A percentile compares a stretch with the other conserved stretches of the same genome.
Conservation (phyloP, 495 filamentous ascomycete species). For the Aspergillus bridgeri region DNA sequence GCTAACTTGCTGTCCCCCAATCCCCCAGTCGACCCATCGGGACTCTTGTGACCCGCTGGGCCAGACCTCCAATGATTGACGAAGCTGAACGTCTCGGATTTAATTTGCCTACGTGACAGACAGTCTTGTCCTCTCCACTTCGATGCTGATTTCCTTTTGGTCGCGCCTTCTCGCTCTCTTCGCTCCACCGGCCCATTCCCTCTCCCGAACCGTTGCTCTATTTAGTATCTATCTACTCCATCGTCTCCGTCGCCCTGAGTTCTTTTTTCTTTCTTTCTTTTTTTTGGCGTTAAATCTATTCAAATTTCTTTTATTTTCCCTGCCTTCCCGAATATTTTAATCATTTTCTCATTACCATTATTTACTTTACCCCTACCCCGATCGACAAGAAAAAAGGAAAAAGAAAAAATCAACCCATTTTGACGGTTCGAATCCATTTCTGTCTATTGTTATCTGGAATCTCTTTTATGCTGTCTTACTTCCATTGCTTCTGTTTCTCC, state of each 20-base stretch:
- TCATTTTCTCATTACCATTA: no score
- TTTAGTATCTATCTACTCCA: constrained; percentile 6
- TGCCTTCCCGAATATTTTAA: no score
- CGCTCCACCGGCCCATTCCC: constrained; percentile 7
- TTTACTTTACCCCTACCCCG: no score
- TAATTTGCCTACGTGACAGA: constrained; percentile 18
- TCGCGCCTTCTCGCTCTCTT: constrained; percentile 3
- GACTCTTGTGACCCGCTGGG: constrained; percentile 14
- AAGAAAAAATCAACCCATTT: neutral
- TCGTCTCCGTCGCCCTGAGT: neutral
- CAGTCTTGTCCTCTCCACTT: constrained; percentile 17
- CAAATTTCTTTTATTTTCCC: neutral
- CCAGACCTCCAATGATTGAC: constrained; percentile 12
- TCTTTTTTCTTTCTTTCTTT: constrained; percentile 2
- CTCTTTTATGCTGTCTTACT: neutral
- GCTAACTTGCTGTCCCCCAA: no score
- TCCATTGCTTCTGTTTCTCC: neutral
- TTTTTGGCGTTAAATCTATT: neutral
- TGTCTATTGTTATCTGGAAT: neutral
- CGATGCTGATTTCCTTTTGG: constrained; percentile 3
- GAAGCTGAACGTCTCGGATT: constrained; percentile 19
- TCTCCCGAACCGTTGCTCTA: constrained; percentile 5
- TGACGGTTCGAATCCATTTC: neutral
- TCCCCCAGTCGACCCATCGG: constrained; percentile 19
- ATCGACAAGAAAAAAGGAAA: no score